Evolutionary conservation across 352 stramenopile genomes (phyloP).

Genomic region (Phytophthora europaea): DNA sequence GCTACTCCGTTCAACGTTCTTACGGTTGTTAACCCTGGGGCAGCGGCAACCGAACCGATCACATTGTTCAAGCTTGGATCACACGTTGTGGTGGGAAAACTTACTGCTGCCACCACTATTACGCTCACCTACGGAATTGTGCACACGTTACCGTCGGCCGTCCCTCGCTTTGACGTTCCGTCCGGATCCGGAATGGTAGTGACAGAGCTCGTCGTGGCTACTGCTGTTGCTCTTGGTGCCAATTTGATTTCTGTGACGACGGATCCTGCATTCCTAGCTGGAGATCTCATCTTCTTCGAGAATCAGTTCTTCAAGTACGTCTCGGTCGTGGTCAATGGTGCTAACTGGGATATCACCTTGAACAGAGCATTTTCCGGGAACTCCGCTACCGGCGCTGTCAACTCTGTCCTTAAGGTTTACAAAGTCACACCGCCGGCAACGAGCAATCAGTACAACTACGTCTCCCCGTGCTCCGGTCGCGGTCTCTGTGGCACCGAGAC

Average conservation of each 20-base stretch:
- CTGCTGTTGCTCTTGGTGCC: constrained; percentile 18
- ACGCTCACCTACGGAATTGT: background rate
- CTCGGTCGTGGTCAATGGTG: background rate
- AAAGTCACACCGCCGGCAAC: constrained; percentile 41
- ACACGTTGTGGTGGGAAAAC: constrained; percentile 22
- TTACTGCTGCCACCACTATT: background rate
- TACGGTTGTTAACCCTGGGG: background rate
- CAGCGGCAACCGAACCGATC: background rate
- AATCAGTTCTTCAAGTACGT: constrained; percentile 35
- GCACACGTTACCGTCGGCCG: background rate
- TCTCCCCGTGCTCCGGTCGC: constrained; percentile 78
- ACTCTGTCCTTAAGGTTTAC: constrained; percentile 28
- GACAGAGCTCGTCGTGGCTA: background rate
- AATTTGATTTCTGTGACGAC: constrained; percentile 15
- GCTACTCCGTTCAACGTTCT: background rate
- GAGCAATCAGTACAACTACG: constrained; percentile 70
- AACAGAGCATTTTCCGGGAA: constrained; percentile 65
- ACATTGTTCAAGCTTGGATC: constrained; percentile 40
- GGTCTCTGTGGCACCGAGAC: constrained; percentile 73
- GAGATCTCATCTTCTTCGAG: constrained; percentile 62
- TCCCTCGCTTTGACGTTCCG: background rate
- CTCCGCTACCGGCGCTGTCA: constrained; percentile 20
- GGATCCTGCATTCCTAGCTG: constrained; percentile 7
- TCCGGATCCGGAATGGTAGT: background rate
- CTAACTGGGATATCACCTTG: constrained; percentile 35